Base-by-base conservation (phyloP, 805 yeast genomes). In the Lipomyces sp. region DNA sequence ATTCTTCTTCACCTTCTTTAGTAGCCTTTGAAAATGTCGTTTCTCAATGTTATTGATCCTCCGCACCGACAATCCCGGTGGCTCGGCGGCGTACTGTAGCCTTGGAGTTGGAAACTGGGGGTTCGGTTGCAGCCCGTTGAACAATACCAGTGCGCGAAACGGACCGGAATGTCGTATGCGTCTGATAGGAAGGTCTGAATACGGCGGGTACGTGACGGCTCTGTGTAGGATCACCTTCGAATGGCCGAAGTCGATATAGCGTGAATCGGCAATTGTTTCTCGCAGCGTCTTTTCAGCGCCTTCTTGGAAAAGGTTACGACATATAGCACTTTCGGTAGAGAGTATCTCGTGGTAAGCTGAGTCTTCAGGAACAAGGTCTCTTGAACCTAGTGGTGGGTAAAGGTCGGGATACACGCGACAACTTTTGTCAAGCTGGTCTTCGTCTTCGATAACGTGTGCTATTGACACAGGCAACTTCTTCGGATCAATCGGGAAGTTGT, bases 131-230 rank as follows among this genome's bases (percentile, higher is more conserved):
- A 30, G 55, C 6, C 33, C 13, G 11, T 45, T 24, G 50, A 13
- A 48, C 29, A 18, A 11, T 4, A 57, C 3, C 8, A 64, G 58
- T 3, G 67, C 67, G 18, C 64, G 61, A 15, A 64, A 33, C 5
- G 62, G 64, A 11, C 58, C 62, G 30, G 59, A 48, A 56, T 64
- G 61, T 10, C 35, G 42, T 15, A 61, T 64, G 4, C 54, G 53
- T 18, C 39, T 35, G 35, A 64, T 29, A 8, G 50, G 54, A 10
- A 42, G 48, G n/a, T 57, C 35, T 6, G 58, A 53, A 24, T 30
- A 18, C 18, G 63, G 63, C 32, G 59, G 58, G 34, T 18, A 13
- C 33, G 58, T 29, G n/a, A 60, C 37, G 2, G 29, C 59, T 5
- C 10, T 39, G 37, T 60, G 33, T 15, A 60, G 48, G 32, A 24